Base-by-base conservation (phyloP, 192 early-diverging fungal genomes). In the Geosiphon pyriformis region DNA sequence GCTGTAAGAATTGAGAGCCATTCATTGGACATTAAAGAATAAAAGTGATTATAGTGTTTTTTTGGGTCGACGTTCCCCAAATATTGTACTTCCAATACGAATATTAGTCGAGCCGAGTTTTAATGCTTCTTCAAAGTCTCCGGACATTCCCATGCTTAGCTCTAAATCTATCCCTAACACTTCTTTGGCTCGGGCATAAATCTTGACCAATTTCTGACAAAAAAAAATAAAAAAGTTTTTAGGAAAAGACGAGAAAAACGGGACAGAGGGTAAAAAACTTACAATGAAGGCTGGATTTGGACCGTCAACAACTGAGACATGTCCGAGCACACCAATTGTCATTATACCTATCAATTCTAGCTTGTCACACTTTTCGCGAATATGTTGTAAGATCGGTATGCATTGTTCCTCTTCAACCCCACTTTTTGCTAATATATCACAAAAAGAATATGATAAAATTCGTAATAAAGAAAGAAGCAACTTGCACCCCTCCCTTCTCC, bases 111-210 rank as follows among this genome's bases (percentile, higher is more conserved):
- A 84, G 33, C 95, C 96, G 31, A 87, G 80, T 32, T 82, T 73
- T 54, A 99, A 80, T 4, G 95, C 95, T 34, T 83, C 76, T 58
- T 86, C 83, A 84, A 87, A 98, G 75, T 99, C 95, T 70, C 85
- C 88, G 25, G 94, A 97, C 96, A 99, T 99, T 35, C 96, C 96
- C 94, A 97, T 96, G 73, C 91, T 93, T 55, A 96, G 76, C 74
- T 92, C 91, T 46, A 97, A 71, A 8, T 69, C 66, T 18, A 60
- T 27, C 15, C 78, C 79, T 3, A 69, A 34, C 22, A 25, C 47
- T 2, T 58, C 37, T 51, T 59, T 37, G 58, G 79, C 54, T 53
- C 61, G 62, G 35, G 73, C 69, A 34, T 77, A 70, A 60, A 82
- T 70, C 25, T 65, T 59, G 26, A 26, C 27, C 25, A 64, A 49